Evolutionary conservation across 139 green algal species (phyloP).

Genomic region (Yamagishiella unicocca): DNA sequence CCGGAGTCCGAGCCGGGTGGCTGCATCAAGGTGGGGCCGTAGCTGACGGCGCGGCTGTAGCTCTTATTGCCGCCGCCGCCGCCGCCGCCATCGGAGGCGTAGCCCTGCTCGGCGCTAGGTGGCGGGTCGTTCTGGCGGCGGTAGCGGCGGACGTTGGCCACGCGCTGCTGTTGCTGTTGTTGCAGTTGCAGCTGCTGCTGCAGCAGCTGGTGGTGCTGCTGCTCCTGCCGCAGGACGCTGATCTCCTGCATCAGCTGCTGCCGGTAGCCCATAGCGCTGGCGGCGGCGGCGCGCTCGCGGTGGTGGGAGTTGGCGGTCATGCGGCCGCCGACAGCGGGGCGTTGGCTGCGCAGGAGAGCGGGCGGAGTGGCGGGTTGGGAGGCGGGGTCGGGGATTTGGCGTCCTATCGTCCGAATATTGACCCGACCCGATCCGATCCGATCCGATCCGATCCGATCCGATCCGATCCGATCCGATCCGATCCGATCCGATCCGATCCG

Average conservation of each 20-base stretch:
- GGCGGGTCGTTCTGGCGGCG: too few relatives aligned
- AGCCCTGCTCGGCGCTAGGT: too few relatives aligned
- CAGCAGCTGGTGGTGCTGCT: slow-evolving; percentile 1
- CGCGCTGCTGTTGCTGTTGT: slow-evolving; percentile 5
- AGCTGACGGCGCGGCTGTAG: not conserved
- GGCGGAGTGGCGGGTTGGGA: too few relatives aligned
- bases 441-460: too few relatives aligned
- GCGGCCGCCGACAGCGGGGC: not conserved
- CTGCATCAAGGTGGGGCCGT: not conserved
- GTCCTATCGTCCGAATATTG: too few relatives aligned
- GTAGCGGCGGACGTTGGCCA: too few relatives aligned
- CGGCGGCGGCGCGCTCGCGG: not conserved
- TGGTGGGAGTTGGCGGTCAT: slow-evolving; percentile 7
- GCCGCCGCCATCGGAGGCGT: not conserved
- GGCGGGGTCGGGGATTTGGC: too few relatives aligned
- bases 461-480: too few relatives aligned
- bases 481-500: too few relatives aligned
- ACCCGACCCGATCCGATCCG: too few relatives aligned
- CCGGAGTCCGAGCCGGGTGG: not conserved
- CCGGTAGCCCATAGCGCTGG: not conserved
- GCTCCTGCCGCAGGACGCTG: not conserved
- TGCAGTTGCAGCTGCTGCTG: not conserved
- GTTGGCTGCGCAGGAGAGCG: too few relatives aligned
- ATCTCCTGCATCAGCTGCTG: slow-evolving; percentile 9
- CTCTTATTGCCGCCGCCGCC: not conserved